Evolutionary conservation across 768 basidiomycete genomes (phyloP), one percentile per base, ranked within the genome.

Genomic region (Xerocomellus dryophilus): DNA sequence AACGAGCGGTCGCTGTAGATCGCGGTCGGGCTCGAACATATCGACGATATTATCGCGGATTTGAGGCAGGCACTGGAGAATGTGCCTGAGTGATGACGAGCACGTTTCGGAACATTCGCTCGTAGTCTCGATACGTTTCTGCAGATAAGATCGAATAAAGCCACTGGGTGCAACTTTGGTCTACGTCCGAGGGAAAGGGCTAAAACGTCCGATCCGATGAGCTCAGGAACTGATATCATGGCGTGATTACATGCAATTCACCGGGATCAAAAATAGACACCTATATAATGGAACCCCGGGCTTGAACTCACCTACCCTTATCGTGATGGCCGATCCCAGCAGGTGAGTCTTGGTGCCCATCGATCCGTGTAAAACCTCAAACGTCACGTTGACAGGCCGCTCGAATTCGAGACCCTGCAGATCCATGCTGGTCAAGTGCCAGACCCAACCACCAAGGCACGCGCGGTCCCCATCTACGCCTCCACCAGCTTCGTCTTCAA

Each of bases 391-490:
- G 17, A 32, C 18, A 71, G 74, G 56, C 65, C 66, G 2, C 78
- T 78, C 29, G 79, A 83, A 57, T 85, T 84, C 57, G 83, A 85
- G 60, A 85, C 84, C 1, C 62, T 83, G 18, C 80, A 85, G 68
- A 70, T 86, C 14, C 84, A 86, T 54, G 84, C 82, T 5, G 85
- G 84, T 2, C 80, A 82, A 50, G 68, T 67, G 4, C 71, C 74
- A 2, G 82, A 83, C 61, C 72, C 78, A 0, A 65, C 79, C 5
- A 81, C 81, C 11, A 81, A 81, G 38, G 81, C 84, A 1, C 76
- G 83, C 11, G 85, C 85, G 2, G 80, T 80, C 2, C 84, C 85
- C 0, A 86, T 86, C 61, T 85, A 84, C 43, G 76, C 81, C 15
- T 68, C 77, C 17, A 77, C 82, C 2, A 77, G 77, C 40, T 85